These are phyloP conservation scores for Wallemia ichthyophaga DNA, from an alignment of 1,284 basidiomycete species.

Conservation along the genomic window DNA sequence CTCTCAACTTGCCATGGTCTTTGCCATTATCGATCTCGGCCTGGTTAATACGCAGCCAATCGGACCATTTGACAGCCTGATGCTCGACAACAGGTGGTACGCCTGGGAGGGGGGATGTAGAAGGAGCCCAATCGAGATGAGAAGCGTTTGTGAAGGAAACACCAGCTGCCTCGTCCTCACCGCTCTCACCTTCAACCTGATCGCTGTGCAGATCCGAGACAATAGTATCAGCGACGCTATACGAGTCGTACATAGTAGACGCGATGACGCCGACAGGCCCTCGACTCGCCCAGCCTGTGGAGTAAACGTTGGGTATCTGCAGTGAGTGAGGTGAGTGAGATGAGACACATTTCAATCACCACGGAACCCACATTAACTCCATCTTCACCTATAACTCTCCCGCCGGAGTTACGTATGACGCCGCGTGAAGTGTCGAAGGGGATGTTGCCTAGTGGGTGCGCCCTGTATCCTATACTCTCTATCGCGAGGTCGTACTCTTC, in stretches of 20 bases:
- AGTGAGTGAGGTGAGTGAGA: neutral
- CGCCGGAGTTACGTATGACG: constrained; percentile 14
- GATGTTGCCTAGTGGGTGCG: constrained; percentile 24
- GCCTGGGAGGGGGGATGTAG: neutral
- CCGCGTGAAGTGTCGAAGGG: constrained; percentile 18
- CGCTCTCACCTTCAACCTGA: neutral
- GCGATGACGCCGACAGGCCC: constrained; percentile 82
- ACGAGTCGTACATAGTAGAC: constrained; percentile 78
- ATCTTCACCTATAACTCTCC: constrained; percentile 14
- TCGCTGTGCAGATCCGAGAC: constrained; percentile 21
- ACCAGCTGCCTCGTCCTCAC: no score
- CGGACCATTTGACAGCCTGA: neutral
- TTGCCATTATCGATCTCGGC: neutral
- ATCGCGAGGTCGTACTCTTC: constrained; percentile 46
- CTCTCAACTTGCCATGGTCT: neutral
- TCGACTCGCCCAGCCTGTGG: constrained; percentile 72
- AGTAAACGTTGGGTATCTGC: constrained; percentile 37
- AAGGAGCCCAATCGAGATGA: neutral
- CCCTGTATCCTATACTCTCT: constrained; percentile 61
- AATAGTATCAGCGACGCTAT: constrained; percentile 40
- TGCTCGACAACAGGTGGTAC: neutral
- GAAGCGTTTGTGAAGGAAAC: no score
- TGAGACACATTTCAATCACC: neutral
- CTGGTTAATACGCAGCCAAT: neutral
- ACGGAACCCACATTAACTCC: constrained; percentile 12